Evolutionary conservation across 2,329 filamentous ascomycete genomes (phyloP), one percentile per base, ranked within the genome.

Genomic region (Aspergillus sp.): DNA sequence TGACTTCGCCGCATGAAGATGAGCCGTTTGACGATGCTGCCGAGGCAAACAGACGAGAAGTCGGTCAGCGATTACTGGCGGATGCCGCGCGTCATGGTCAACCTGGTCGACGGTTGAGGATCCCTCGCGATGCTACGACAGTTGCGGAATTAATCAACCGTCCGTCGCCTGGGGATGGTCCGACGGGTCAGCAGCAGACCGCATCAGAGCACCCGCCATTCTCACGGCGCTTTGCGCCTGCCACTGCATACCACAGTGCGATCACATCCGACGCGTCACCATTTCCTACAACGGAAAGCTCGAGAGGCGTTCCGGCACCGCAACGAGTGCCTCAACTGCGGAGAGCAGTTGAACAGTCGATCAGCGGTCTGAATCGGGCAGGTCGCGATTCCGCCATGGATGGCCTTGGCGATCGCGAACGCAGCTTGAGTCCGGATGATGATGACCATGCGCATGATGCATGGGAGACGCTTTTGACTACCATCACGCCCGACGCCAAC

Each of bases 381-480:
- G 48, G 45, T 39, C 55, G 51, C 4, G 58, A 57, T 12, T 45
- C 60, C 9, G 47, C 49, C 43, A 52, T 85, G 1, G 83, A 94
- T 65, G 88, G 88, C 3, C 77, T 95, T 10, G 89, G 88, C 34
- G 88, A 95, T 66, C 85, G 89, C 48, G 80, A 88, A 52, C 81
- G 88, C 56, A 94, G 88, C 64, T 70, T 88, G n/a, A 89, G 84
- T 60, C 83, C 85, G 4, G 71, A 73, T 43, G 70, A 69, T 44
- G 70, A 69, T 39, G 60, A 66, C 34, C 56, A 69, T 45, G 75
- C 72, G 35, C 77, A 80, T 52, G 75, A 77, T 43, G 74, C 75
- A 1, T 96, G 90, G 90, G 85, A 91, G 49, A 88, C 83, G 3
- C 80, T 96, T 45, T 73, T 89, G 48, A 83, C 79, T 5, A 94